Base-by-base conservation (phyloP, 768 basidiomycete species). In the Krasilnikovozyma curviuscula region DNA sequence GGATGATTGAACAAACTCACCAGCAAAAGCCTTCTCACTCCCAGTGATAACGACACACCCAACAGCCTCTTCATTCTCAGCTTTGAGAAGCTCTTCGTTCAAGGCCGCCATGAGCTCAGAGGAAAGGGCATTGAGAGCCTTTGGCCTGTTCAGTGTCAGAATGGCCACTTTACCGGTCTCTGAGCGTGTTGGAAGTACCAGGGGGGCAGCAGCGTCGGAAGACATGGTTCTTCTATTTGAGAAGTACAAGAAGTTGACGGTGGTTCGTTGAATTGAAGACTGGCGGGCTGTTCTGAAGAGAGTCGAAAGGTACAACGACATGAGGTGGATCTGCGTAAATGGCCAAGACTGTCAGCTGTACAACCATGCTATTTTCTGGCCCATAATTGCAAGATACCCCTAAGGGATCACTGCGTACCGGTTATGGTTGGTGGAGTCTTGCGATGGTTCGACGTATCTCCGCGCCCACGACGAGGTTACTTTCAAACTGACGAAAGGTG, bases 11-110 rank as follows among this genome's bases (percentile, higher is more conserved):
- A 12, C 30, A 28, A 7, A 66, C 78, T 51, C 57, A 80, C 86
- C 86, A 50, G 91, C 91, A 62, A 98, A 98, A 3, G 85, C 89
- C 64, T 72, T 80, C 53, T 83, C 83, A 24, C 81, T 83, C 2
- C 91, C 91, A 1, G 91, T 97, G 46, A 98, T 63, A 13, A 98
- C 86, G 59, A 95, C 74, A 5, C 85, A 84, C 38, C 83, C 77
- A 30, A 89, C 68, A 6, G 67, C 65, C 28, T 73, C 70, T 60
- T 95, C 86, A 14, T 61, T 66, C 50, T 88, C 83, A 2, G 78
- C 75, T 28, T 74, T 72, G 32, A 66, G 70, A 39, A 93, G 63
- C 5, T 85, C 85, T 24, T 72, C 68, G 59, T 88, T 84, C 38
- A 97, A 71, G 62, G 88, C 83, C 13, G 65, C 65, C 63, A 95